Conservation (phyloP, 2,329 filamentous ascomycete species). For the Tetracladium maxilliforme region DNA sequence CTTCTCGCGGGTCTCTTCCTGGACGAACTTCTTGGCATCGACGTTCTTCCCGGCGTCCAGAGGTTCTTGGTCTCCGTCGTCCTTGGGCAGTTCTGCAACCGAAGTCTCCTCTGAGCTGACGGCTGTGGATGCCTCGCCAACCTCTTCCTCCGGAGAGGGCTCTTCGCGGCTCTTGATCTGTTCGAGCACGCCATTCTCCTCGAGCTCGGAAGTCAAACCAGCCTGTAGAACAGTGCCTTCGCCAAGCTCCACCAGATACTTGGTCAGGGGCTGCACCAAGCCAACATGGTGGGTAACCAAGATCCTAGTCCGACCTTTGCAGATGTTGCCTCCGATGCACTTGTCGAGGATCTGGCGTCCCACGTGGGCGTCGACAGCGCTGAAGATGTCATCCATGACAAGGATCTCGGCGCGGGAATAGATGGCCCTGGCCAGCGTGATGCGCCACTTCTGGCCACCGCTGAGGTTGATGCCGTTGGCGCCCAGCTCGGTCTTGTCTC, state of each 20-base stretch:
- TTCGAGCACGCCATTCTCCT: conserved; percentile 37
- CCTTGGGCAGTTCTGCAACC: conserved; percentile 18
- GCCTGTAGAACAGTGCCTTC: conserved; percentile 51
- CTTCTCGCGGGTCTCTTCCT: conserved; percentile 59
- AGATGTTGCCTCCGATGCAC: conserved; percentile 57
- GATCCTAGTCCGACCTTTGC: conserved; percentile 56
- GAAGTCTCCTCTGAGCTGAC: conserved; percentile 39
- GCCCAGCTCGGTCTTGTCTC: conserved; percentile 68
- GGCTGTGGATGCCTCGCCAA: conserved; percentile 34
- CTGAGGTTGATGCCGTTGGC: conserved; percentile 75
- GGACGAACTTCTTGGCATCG: conserved; percentile 53
- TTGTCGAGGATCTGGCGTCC: conserved; percentile 67
- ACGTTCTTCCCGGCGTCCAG: conserved; percentile 28
- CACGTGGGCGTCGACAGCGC: conserved; percentile 68
- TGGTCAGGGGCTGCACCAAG: conserved; percentile 54
- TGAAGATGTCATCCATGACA: conserved; percentile 74
- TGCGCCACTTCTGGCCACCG: conserved; percentile 71
- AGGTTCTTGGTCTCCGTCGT: conserved; percentile 22
- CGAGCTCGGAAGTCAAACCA: conserved; percentile 51
- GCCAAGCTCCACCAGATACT: conserved; percentile 60
- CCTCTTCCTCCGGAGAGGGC: conserved; percentile 23
- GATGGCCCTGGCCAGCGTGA: conserved; percentile 65
- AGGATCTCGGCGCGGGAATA: conserved; percentile 68
- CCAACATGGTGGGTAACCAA: conserved; percentile 70
- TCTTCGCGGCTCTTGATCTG: conserved; percentile 43